phyloP scores from a whole-genome alignment of 257 asterid genomes.

The Voacanga thouarsii region DNA sequence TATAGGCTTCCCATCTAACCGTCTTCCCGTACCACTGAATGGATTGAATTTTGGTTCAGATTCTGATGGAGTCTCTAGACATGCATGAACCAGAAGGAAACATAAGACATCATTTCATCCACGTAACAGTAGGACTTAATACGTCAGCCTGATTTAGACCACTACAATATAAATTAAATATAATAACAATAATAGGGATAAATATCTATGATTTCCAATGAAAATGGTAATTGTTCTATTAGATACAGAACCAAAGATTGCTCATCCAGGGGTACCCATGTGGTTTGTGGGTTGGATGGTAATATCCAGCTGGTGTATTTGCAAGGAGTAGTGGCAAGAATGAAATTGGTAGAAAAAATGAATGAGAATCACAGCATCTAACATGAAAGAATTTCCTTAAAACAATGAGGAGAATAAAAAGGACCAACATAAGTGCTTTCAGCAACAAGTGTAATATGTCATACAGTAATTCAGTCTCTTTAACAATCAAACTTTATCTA shows the following conservation, averaged over 20 bases:
- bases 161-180: too few relatives aligned
- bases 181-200: too few relatives aligned
- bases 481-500: neutral
- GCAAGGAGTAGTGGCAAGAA: neutral
- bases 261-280: neutral
- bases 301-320: neutral
- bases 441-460: neutral
- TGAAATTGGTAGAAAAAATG: neutral
- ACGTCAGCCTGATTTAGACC: too few relatives aligned
- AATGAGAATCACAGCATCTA: too few relatives aligned
- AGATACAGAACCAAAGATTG: neutral
- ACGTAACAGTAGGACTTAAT: too few relatives aligned
- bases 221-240: neutral
- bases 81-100: constrained; percentile 17
- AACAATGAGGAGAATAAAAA: neutral
- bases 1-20: constrained; percentile 86
- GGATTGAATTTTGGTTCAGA: constrained; percentile 78
- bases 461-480: neutral
- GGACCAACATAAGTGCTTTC: too few relatives aligned
- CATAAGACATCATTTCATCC: neutral
- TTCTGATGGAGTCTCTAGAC: constrained; percentile 54
- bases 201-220: neutral
- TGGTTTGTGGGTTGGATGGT: neutral
- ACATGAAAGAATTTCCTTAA: neutral
- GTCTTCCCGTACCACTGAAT: constrained; percentile 74